These are phyloP conservation scores for Xylariaceae sp. DNA, from an alignment of 2,329 filamentous ascomycete genomes.

Conservation along the genomic window DNA sequence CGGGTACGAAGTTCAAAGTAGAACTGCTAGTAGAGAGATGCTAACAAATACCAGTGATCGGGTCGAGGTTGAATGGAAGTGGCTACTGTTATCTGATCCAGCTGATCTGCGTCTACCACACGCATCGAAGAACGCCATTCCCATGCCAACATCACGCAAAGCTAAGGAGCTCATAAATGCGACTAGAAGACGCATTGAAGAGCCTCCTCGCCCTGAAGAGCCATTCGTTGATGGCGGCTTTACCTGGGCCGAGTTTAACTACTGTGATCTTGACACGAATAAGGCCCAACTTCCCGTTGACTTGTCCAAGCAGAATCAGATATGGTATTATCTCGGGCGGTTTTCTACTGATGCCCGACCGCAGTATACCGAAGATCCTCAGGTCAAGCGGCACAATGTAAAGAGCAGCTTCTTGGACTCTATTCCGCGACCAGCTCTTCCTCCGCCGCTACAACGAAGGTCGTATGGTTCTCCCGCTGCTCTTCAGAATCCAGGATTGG, in stretches of 20 bases:
- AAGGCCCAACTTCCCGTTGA: conserved; percentile 64
- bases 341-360: conserved; percentile 84
- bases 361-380: conserved; percentile 79
- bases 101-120: conserved; percentile 67
- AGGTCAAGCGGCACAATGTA: conserved; percentile 54
- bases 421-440: conserved; percentile 44
- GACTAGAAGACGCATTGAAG: conserved; percentile 54
- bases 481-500: conserved; percentile 18
- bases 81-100: conserved; percentile 67
- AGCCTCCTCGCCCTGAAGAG: conserved; percentile 60
- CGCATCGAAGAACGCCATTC: conserved; percentile 66
- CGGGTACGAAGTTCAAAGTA: conserved; percentile 48
- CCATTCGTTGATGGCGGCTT: conserved; percentile 62
- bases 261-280: conserved; percentile 52
- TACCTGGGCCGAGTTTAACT: conserved; percentile 75
- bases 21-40: conserved; percentile 12
- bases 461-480: conserved; percentile 29
- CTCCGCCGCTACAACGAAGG: conserved; percentile 26
- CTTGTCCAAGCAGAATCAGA: conserved; percentile 63
- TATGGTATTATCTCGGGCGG: conserved; percentile 86
- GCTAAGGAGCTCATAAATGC: conserved; percentile 64
- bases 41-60: conserved; percentile 56
- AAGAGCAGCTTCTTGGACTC: conserved; percentile 70
- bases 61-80: conserved; percentile 80
- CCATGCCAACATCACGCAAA: conserved; percentile 59